Conservation (phyloP, 495 filamentous ascomycete species). For the Aspergillus ellipticus region DNA sequence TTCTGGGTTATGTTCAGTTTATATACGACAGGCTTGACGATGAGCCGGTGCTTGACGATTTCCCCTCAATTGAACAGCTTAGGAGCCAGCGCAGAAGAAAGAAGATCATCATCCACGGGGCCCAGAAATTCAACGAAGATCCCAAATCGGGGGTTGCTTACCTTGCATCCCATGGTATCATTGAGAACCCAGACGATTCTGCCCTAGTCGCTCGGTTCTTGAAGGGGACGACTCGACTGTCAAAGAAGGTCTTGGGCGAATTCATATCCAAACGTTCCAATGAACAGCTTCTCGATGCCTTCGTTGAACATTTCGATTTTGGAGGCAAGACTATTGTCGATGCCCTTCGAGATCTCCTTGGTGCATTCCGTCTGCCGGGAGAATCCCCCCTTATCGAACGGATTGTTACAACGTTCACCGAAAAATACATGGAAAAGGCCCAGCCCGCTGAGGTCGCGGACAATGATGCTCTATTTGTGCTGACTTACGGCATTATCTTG, state of each 20-base stretch:
- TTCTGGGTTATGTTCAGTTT: conserved; percentile 86
- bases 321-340: conserved; percentile 81
- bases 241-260: conserved; percentile 88
- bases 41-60: conserved; percentile 57
- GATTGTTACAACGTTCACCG: conserved; percentile 81
- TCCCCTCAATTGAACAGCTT: conserved; percentile 61
- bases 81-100: conserved; percentile 72
- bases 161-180: conserved; percentile 77
- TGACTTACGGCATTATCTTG: conserved; percentile 96
- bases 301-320: conserved; percentile 85
- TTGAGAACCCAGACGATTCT: conserved; percentile 69
- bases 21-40: conserved; percentile 83
- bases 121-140: conserved; percentile 91
- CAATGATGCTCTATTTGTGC: conserved; percentile 83
- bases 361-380: conserved; percentile 91
- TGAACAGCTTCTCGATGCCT: conserved; percentile 73
- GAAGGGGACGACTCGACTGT: conserved; percentile 77
- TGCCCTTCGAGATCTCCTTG: conserved; percentile 79
- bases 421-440: conserved; percentile 75
- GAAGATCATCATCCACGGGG: conserved; percentile 80
- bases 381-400: conserved; percentile 91
- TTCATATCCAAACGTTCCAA: conserved; percentile 88
- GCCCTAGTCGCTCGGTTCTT: conserved; percentile 74
- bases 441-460: conserved; percentile 74
- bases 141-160: conserved; percentile 88